A percentile compares a stretch with the other conserved stretches of the same genome.
Conservation (phyloP, 192 early-diverging fungal species). For the Entophlyctis luteolus region DNA sequence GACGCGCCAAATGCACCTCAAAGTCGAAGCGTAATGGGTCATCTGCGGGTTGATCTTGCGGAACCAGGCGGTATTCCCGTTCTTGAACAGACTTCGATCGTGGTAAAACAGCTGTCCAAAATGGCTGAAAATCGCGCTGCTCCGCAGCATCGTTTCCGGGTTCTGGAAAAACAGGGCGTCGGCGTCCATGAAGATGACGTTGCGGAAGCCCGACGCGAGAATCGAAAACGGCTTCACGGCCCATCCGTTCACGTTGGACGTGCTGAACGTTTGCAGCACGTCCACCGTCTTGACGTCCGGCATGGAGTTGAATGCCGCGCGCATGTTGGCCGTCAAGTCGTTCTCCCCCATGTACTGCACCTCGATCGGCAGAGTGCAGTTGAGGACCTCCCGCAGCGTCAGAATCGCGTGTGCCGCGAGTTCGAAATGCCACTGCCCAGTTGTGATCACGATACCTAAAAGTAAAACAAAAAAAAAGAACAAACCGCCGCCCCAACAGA, state of each 20-base stretch:
- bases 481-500: too few relatives aligned
- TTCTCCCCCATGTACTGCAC: constrained; percentile 47
- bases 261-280: constrained; percentile 30
- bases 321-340: constrained; percentile 10
- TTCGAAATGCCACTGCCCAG: constrained; percentile 29
- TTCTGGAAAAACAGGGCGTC: constrained; percentile 64
- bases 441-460: constrained; percentile 21
- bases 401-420: constrained; percentile 15
- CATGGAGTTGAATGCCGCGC: constrained; percentile 4
- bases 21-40: not conserved
- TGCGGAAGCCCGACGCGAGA: constrained; percentile 54
- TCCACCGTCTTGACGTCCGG: constrained; percentile 29
- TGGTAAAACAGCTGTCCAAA: constrained; percentile 58
- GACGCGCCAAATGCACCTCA: not conserved
- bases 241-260: constrained; percentile 15
- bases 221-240: constrained; percentile 59
- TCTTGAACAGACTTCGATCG: constrained; percentile 42
- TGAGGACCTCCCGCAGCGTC: constrained; percentile 28
- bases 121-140: constrained; percentile 35
- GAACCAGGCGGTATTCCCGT: constrained; percentile 44
- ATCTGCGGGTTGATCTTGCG: constrained; percentile 21
- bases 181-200: constrained; percentile 68
- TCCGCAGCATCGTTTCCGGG: constrained; percentile 51
- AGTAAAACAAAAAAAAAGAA: not conserved
- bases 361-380: constrained; percentile 54